Evolutionary conservation across 2,329 filamentous ascomycete species (phyloP), one percentile per base, ranked within the genome.

Genomic region (Scedosporium apiospermum): DNA sequence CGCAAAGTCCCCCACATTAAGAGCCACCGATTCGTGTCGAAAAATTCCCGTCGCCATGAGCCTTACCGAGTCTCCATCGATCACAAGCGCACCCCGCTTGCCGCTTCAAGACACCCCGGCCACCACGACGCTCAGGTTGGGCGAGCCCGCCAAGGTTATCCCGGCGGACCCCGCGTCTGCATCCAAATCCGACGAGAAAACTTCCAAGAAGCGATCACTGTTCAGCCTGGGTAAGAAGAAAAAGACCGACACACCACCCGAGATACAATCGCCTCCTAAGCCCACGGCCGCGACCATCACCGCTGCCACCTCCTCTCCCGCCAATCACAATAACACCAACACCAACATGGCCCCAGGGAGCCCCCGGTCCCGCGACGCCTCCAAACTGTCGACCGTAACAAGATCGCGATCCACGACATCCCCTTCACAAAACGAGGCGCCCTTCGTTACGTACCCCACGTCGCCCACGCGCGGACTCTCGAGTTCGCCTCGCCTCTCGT

Each of bases 401-500:
- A 53, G n/a, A 34, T 34, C 30, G 62, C 70, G 68, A 60, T 71
- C 75, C 63, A 77, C 77, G 60, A 73, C 74, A 18, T 82, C 78
- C 60, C 76, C 77, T 57, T 69, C 74, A 23, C 74, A 74, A 63
- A 71, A 74, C 66, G 76, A 82, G 66, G 70, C 77, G 67, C 70
- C 77, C 67, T 74, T 77, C 68, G 73, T 76, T 57, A 72, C 80
- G 10, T 34, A 58, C 57, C 84, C 87, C 14, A 78, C 85, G 0
- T 91, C 89, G 2, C 89, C 90, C 3, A 80, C 77, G 64, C 84
- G 86, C 63, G 84, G 83, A 60, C 75, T 90, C 55, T 87, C 88
- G 12, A 82, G 84, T 9, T 93, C 91, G 7, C 88, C 91, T 4
- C 83, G 89, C 58, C 76, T 93, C 55, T 84, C 88, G 61, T 96